A percentile compares a stretch with the other conserved stretches of the same genome.
Conservation (phyloP, 257 asterid species). For the Petunia axillaris region DNA sequence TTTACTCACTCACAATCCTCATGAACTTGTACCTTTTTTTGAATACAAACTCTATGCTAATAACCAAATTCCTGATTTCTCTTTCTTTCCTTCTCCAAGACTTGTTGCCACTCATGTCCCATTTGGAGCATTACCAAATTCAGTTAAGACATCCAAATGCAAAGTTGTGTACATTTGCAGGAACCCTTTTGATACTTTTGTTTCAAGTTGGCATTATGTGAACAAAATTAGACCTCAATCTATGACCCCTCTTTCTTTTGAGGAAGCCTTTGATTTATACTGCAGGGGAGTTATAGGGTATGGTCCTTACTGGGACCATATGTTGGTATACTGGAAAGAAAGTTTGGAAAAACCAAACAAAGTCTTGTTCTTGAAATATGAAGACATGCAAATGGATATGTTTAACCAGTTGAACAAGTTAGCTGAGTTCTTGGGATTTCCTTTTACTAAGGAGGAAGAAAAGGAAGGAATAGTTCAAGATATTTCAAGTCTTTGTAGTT, state of each 20-base stretch:
- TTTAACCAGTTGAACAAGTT: conserved; percentile 35
- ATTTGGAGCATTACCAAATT: conserved; percentile 34
- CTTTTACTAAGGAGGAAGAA: conserved; percentile 48
- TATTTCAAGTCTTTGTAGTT: conserved; percentile 46
- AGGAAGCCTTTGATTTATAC: conserved; percentile 41
- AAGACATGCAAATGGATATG: conserved; percentile 48
- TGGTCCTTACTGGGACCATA: conserved; percentile 71
- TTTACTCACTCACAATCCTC: conserved; percentile 53
- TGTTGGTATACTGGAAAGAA: conserved; percentile 54
- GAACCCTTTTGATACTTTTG: conserved; percentile 53
- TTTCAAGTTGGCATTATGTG: conserved; percentile 45
- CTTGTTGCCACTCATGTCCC: conserved; percentile 56
- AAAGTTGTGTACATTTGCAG: conserved; percentile 49
- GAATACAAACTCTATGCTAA: conserved; percentile 45
- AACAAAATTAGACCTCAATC: conserved; percentile 29
- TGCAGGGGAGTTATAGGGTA: conserved; percentile 42
- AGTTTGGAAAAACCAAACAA: conserved; percentile 40
- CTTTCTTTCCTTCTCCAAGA: conserved; percentile 37
- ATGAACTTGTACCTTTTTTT: conserved; percentile 53
- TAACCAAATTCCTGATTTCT: conserved; percentile 31
- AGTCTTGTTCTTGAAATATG: conserved; percentile 55
- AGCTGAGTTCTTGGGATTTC: conserved; percentile 51
- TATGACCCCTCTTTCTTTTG: conserved; percentile 22
- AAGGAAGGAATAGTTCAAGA: conserved; percentile 43
- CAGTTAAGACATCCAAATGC: conserved; percentile 34